phyloP scores from a whole-genome alignment of 2,329 filamentous ascomycete genomes.

The Xenoacremonium recifei region DNA sequence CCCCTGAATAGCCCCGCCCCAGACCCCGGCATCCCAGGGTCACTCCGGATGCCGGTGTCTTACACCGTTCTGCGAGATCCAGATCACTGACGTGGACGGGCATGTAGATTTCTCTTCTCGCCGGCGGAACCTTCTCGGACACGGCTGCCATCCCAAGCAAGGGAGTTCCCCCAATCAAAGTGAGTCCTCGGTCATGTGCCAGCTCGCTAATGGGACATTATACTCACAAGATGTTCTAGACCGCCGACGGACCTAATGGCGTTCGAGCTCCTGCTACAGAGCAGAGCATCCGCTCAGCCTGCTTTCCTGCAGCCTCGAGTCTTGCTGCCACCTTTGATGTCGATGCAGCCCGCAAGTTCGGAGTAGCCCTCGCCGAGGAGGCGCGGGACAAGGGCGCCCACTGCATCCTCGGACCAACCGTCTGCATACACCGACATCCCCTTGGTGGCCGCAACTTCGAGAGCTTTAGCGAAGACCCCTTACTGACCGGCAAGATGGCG shows the following conservation, averaged over 20 bases:
- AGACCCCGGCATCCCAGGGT: no score
- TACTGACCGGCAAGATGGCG: constrained; percentile 26
- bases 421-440: constrained; percentile 26
- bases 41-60: no score
- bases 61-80: no score
- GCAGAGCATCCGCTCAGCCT: constrained; percentile 23
- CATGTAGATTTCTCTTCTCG: constrained; percentile 22
- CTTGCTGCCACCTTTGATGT: constrained; percentile 64
- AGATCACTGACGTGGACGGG: no score
- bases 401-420: constrained; percentile 50
- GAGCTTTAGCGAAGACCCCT: constrained; percentile 26
- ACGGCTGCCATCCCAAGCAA: constrained; percentile 22
- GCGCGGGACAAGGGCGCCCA: constrained; percentile 62
- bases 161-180: constrained; percentile 21
- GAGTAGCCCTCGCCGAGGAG: constrained; percentile 57
- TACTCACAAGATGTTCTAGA: no score
- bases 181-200: constrained; percentile 5
- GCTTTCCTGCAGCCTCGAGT: constrained; percentile 29
- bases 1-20: no score
- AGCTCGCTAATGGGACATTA: no score
- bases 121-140: constrained; percentile 25
- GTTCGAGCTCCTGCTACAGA: constrained; percentile 23
- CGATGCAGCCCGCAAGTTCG: constrained; percentile 55
- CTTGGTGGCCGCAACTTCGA: constrained; percentile 27
- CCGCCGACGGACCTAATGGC: constrained; percentile 26